Conservation (phyloP, 2,329 filamentous ascomycete genomes). For the Fusarium incarnatum region DNA sequence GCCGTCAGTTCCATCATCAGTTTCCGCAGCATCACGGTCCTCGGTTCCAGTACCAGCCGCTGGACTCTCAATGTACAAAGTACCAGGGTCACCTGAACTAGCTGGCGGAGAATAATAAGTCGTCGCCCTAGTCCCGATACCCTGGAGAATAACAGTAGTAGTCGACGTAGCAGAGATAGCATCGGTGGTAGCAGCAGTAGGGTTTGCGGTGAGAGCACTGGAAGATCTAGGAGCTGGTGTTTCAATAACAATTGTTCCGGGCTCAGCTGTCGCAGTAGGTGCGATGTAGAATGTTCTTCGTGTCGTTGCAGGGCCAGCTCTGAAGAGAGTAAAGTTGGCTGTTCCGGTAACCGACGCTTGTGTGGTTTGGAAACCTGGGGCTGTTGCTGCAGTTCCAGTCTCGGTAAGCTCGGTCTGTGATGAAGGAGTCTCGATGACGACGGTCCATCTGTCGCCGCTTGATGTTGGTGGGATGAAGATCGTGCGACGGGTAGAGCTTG, state of each 20-base stretch:
- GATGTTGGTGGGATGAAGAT: conserved; percentile 15
- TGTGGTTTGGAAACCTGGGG: conserved; percentile 10
- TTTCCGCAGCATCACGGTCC: background rate
- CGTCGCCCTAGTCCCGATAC: background rate
- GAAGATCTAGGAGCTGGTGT: background rate
- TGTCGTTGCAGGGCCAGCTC: background rate
- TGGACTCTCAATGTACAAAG: conserved; percentile 7
- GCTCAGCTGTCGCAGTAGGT: background rate
- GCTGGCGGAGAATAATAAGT: conserved; percentile 3
- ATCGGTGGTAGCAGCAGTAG: background rate
- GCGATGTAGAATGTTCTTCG: background rate
- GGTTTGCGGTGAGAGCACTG: background rate
- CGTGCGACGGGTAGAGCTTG: background rate
- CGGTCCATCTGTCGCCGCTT: conserved; percentile 2
- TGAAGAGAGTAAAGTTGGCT: conserved; percentile 14
- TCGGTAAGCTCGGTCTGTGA: background rate
- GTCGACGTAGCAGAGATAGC: background rate
- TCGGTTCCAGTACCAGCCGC: background rate
- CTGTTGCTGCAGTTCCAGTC: background rate
- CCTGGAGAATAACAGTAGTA: background rate
- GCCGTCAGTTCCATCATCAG: background rate
- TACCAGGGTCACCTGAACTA: background rate
- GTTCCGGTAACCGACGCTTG: background rate
- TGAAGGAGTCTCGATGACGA: conserved; percentile 15
- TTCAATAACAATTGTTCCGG: conserved; percentile 24